phyloP scores from a whole-genome alignment of 371 early-diverging fungal genomes.

The Rhizopus sp. region DNA sequence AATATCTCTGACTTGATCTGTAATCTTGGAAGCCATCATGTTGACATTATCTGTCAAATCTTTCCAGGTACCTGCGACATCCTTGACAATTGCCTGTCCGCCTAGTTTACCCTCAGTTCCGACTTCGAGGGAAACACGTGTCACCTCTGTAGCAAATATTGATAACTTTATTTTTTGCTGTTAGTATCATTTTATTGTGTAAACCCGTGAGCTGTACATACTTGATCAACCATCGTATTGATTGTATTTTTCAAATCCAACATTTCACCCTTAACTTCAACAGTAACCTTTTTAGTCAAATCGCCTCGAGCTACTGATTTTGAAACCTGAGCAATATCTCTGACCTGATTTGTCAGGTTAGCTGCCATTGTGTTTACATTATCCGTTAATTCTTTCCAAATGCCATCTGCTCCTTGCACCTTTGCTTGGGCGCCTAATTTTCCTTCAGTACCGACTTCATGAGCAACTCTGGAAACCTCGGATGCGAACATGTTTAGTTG shows the following conservation, averaged over 20 bases:
- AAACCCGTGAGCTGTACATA: conserved; percentile 12
- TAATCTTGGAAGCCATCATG: conserved; percentile 45
- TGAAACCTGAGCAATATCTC: conserved; percentile 55
- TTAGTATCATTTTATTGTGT: background rate
- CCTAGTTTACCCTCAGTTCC: conserved; percentile 47
- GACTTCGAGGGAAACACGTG: conserved; percentile 40
- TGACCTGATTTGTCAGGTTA: conserved; percentile 56
- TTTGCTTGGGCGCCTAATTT: conserved; percentile 42
- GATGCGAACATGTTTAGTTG: conserved; percentile 45
- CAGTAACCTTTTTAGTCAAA: conserved; percentile 50
- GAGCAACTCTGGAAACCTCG: conserved; percentile 51
- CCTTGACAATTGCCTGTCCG: conserved; percentile 54
- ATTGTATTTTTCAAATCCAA: conserved; percentile 58
- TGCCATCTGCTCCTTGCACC: conserved; percentile 53
- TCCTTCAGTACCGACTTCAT: conserved; percentile 50
- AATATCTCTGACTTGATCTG: conserved; percentile 44
- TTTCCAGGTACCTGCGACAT: conserved; percentile 56
- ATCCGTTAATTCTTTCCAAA: conserved; percentile 64
- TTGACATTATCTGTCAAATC: conserved; percentile 63
- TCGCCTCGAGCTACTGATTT: conserved; percentile 57
- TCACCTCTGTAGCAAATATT: conserved; percentile 60
- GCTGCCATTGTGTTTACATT: conserved; percentile 58
- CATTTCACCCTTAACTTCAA: conserved; percentile 57
- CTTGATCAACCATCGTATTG: conserved; percentile 63
- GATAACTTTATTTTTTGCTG: conserved; percentile 25